Evolutionary conservation across 192 early-diverging fungal species (phyloP).

Genomic region (Coemansia sp.): DNA sequence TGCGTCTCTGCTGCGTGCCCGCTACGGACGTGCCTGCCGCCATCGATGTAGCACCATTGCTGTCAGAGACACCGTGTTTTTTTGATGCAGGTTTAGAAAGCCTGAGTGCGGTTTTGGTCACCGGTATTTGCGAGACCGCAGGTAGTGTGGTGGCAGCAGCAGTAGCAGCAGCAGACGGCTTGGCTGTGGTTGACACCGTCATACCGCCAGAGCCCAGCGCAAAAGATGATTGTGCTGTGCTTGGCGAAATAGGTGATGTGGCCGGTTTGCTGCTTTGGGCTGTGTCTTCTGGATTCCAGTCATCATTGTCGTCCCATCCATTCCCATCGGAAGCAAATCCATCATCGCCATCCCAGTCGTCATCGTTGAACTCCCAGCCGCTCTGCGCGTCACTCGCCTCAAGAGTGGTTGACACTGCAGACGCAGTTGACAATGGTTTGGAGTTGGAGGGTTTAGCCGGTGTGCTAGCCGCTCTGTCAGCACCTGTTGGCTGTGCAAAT

Average conservation of each 20-base stretch:
- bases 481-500: neutral
- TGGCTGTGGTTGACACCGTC: slow-evolving; percentile 12
- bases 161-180: neutral
- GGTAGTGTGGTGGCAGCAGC: neutral
- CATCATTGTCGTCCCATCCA: slow-evolving; percentile 23
- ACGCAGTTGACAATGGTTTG: neutral
- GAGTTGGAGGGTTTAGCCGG: neutral
- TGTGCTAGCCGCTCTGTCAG: neutral
- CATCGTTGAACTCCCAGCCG: slow-evolving; percentile 49
- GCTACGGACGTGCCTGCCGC: neutral
- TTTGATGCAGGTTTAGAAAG: slow-evolving; percentile 15
- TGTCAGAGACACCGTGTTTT: slow-evolving; percentile 1
- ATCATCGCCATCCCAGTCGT: slow-evolving; percentile 15
- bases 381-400: slow-evolving; percentile 7
- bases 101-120: slow-evolving; percentile 14
- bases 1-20: slow-evolving; percentile 22
- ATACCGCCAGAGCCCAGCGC: slow-evolving; percentile 18
- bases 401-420: neutral
- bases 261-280: neutral
- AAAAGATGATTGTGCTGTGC: neutral
- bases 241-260: neutral
- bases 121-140: neutral
- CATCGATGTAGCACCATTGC: neutral
- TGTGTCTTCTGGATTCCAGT: neutral
- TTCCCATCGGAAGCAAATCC: slow-evolving; percentile 22